A percentile compares a stretch with the other conserved stretches of the same genome.
Evolutionary conservation across 331 rosid species (phyloP).

Genomic region (Malus hybrid): DNA sequence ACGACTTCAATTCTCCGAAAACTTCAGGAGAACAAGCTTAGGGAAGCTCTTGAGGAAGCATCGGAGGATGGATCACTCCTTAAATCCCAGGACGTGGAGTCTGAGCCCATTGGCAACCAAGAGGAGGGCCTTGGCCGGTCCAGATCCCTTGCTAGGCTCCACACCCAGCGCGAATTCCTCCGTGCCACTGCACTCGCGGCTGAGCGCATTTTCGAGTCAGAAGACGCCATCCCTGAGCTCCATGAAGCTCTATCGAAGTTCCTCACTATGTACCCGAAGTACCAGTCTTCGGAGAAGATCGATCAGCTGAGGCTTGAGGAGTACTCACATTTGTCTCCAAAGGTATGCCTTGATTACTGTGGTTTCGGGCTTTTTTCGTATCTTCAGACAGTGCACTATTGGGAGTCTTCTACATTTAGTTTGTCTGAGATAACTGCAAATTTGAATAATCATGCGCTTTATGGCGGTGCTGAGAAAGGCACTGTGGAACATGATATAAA

Average conservation of each 20-base stretch:
- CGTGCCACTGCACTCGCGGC: slow-evolving; percentile 89
- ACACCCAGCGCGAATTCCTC: slow-evolving; percentile 86
- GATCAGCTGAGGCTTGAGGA: slow-evolving; percentile 81
- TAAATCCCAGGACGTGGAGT: slow-evolving; percentile 69
- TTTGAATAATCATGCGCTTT: slow-evolving; percentile 88
- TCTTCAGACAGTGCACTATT: slow-evolving; percentile 82
- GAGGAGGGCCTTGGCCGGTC: slow-evolving; percentile 71
- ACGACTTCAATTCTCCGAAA: slow-evolving; percentile 72
- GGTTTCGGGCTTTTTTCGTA: slow-evolving; percentile 93
- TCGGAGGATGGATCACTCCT: slow-evolving; percentile 81
- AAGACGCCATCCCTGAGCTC: slow-evolving; percentile 55
- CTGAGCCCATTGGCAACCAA: slow-evolving; percentile 47
- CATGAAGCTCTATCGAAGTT: slow-evolving; percentile 65
- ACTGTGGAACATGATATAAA: slow-evolving; percentile 88
- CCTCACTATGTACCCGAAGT: slow-evolving; percentile 91
- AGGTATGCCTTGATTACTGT: slow-evolving; percentile 99
- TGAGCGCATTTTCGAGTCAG: slow-evolving; percentile 64
- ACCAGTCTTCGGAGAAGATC: slow-evolving; percentile 69
- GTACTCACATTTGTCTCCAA: slow-evolving; percentile 69
- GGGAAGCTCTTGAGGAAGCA: slow-evolving; percentile 98
- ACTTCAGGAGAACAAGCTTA: slow-evolving; percentile 80
- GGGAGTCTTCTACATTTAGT: slow-evolving; percentile 98
- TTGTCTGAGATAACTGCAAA: slow-evolving; percentile 95
- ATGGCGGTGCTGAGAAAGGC: slow-evolving; percentile 87
- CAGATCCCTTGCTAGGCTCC: slow-evolving; percentile 80